Conservation (phyloP, 1,139 yeast species). For the Suhomyces choctaworum region DNA sequence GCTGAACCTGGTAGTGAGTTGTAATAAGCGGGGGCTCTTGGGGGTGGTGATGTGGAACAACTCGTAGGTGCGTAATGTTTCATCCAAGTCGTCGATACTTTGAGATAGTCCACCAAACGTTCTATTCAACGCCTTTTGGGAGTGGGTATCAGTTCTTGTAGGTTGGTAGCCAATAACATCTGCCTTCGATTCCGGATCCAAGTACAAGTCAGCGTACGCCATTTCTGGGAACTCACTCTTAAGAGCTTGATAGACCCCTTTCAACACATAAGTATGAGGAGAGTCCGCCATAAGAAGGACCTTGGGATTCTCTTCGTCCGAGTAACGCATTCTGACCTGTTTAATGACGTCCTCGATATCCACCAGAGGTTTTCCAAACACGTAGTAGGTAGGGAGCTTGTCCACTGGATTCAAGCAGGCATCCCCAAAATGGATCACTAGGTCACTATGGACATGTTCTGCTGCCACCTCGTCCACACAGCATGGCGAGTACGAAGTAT, state of each 20-base stretch:
- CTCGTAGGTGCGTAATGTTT: constrained; percentile 38
- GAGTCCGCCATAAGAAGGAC: constrained; percentile 70
- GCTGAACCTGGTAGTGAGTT: constrained; percentile 67
- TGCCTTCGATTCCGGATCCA: constrained; percentile 28
- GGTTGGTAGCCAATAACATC: constrained; percentile 46
- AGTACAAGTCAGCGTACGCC: constrained; percentile 51
- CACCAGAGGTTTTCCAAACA: constrained; percentile 66
- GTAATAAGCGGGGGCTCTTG: constrained; percentile 74
- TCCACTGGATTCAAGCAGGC: constrained; percentile 84
- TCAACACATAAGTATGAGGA: constrained; percentile 50
- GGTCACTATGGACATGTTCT: constrained; percentile 82
- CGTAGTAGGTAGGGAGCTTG: constrained; percentile 70
- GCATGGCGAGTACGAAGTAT: constrained; percentile 92
- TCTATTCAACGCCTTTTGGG: constrained; percentile 26
- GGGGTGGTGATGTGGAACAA: constrained; percentile 75
- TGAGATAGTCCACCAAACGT: constrained; percentile 20
- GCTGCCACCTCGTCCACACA: constrained; percentile 98
- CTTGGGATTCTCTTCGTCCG: constrained; percentile 26
- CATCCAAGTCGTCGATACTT: constrained; percentile 16
- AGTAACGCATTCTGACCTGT: constrained; percentile 41
- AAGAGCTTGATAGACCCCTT: constrained; percentile 34
- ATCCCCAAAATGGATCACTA: constrained; percentile 91
- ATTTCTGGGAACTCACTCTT: constrained; percentile 42
- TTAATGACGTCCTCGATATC: constrained; percentile 34
- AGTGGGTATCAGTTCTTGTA: constrained; percentile 1